Evolutionary conservation across 495 filamentous ascomycete species (phyloP).

Genomic region (Hyphodiscus hymeniophilus): DNA sequence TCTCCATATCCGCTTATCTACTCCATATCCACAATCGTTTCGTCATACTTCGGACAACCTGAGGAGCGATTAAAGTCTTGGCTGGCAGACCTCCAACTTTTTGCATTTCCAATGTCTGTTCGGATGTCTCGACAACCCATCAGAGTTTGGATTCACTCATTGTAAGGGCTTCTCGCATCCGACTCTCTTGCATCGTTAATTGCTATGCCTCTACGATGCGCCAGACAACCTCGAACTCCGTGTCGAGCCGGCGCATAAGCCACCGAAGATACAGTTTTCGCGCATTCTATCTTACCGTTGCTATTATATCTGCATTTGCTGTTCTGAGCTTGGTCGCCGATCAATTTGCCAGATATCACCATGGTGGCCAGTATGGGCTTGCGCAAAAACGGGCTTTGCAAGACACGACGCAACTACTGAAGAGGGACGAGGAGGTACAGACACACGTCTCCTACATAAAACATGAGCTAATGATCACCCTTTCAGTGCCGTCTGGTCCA

Average conservation of each 20-base stretch:
- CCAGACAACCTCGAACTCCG: conserved; percentile 13
- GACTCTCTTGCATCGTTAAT: neutral
- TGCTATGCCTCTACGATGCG: conserved; percentile 16
- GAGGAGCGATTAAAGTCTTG: conserved; percentile 1
- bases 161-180: neutral
- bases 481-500: conserved; percentile 74
- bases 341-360: conserved; percentile 13
- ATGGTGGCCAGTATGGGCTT: conserved; percentile 14
- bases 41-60: no score
- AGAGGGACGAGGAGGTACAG: conserved; percentile 26
- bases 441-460: neutral
- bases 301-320: conserved; percentile 25
- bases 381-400: conserved; percentile 16
- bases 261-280: conserved; percentile 23
- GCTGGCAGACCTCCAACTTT: conserved; percentile 3
- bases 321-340: conserved; percentile 20
- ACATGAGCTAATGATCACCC: conserved; percentile 1
- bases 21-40: no score
- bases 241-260: conserved; percentile 8
- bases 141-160: neutral
- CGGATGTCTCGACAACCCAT: neutral
- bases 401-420: conserved; percentile 17
- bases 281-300: conserved; percentile 29
- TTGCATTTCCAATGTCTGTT: neutral
- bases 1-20: no score